Evolutionary conservation across 73 alveolate species (phyloP).

Genomic region (Halteria grandinella): DNA sequence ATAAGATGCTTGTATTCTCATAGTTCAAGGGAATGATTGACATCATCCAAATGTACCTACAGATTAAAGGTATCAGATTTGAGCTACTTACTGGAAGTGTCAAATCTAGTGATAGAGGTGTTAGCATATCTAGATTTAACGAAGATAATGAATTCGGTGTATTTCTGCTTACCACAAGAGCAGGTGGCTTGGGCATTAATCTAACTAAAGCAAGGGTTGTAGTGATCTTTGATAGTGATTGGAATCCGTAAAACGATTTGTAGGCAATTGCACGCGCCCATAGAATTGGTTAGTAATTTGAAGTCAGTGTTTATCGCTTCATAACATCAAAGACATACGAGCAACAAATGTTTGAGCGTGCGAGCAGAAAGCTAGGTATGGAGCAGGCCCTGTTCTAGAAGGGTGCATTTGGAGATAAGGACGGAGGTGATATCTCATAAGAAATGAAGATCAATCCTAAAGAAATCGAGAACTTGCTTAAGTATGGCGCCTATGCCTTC

Average conservation of each 20-base stretch:
- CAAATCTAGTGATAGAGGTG: constrained; percentile 86
- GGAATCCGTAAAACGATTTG: constrained; percentile 97
- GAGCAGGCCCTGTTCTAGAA: constrained; percentile 82
- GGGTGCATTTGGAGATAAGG: constrained; percentile 65
- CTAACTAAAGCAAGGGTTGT: constrained; percentile 96
- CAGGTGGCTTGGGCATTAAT: constrained; percentile 97
- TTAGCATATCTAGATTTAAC: constrained; percentile 88
- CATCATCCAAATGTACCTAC: constrained; percentile 84
- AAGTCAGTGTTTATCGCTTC: constrained; percentile 93
- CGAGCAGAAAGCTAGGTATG: constrained; percentile 80
- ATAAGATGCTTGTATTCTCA: constrained; percentile 95
- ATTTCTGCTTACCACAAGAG: constrained; percentile 90
- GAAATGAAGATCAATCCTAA: constrained; percentile 63
- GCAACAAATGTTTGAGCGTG: constrained; percentile 92
- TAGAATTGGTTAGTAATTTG: constrained; percentile 94
- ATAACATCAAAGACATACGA: constrained; percentile 92
- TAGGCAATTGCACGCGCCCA: constrained; percentile 98
- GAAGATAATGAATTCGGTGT: constrained; percentile 83
- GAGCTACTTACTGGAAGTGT: constrained; percentile 94
- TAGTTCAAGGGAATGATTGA: constrained; percentile 91
- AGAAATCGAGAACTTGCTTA: constrained; percentile 80
- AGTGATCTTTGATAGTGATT: constrained; percentile 94
- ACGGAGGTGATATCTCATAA: constrained; percentile 1
- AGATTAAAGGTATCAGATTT: constrained; percentile 71
- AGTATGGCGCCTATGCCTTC: constrained; percentile 77